These are phyloP conservation scores for Schwanniomyces sp. DNA, from an alignment of 805 yeast genomes.

Conservation along the genomic window DNA sequence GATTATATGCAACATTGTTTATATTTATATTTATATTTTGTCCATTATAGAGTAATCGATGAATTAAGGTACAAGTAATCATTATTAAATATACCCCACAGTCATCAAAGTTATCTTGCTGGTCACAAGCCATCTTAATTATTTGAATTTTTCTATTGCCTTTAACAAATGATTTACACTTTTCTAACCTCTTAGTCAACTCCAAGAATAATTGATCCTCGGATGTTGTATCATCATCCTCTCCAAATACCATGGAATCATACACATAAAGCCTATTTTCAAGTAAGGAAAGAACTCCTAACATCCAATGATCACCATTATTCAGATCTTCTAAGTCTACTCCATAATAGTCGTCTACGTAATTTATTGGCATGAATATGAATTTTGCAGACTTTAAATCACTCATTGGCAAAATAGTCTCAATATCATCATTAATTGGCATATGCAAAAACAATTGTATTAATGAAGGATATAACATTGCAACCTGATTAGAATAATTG, in stretches of 20 bases:
- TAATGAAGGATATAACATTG: constrained; percentile 56
- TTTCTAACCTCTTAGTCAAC: constrained; percentile 19
- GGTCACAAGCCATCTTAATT: constrained; percentile 45
- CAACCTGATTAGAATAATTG: constrained; percentile 22
- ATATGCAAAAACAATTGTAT: constrained; percentile 58
- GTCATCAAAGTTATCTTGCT: constrained; percentile 65
- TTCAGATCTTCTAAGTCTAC: constrained; percentile 48
- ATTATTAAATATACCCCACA: constrained; percentile 54
- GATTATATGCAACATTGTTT: constrained; percentile 41
- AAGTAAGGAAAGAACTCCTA: constrained; percentile 51
- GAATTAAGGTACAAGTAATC: constrained; percentile 35
- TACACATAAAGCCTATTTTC: constrained; percentile 53
- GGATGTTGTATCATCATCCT: constrained; percentile 28
- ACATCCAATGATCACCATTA: constrained; percentile 79
- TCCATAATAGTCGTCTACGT: constrained; percentile 48
- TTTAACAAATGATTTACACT: constrained; percentile 20
- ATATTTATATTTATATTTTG: constrained; percentile 37
- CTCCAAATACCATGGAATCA: constrained; percentile 54
- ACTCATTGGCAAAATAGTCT: constrained; percentile 25
- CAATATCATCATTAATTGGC: constrained; percentile 19
- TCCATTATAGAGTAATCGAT: constrained; percentile 21
- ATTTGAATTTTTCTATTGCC: constrained; percentile 23
- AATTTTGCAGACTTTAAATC: constrained; percentile 39
- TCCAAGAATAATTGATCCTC: constrained; percentile 27
- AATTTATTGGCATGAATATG: constrained; percentile 69